These are phyloP conservation scores for Kodamaea sp. DNA, from an alignment of 1,139 yeast genomes.

Conservation along the genomic window DNA sequence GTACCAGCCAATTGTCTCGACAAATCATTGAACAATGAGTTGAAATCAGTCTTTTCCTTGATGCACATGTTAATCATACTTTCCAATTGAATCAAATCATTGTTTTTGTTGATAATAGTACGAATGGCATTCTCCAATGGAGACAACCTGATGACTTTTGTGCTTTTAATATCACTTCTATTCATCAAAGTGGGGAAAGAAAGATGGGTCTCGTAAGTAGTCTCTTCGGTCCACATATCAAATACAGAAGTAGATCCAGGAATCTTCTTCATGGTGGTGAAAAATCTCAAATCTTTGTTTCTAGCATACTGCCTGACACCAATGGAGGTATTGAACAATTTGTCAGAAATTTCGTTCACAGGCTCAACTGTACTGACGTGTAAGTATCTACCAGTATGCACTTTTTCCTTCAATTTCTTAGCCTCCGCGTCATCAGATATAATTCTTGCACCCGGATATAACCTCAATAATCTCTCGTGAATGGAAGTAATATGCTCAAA, in stretches of 20 bases:
- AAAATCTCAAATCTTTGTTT: slow-evolving; percentile 68
- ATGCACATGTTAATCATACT: slow-evolving; percentile 57
- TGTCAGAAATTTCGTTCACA: slow-evolving; percentile 52
- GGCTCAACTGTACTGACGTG: slow-evolving; percentile 78
- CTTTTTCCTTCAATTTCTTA: slow-evolving; percentile 43
- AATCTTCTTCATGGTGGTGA: slow-evolving; percentile 67
- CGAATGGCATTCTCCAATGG: slow-evolving; percentile 84
- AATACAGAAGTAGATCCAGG: slow-evolving; percentile 75
- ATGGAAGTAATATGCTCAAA: slow-evolving; percentile 86
- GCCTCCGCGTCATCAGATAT: slow-evolving; percentile 69
- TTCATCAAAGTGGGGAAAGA: slow-evolving; percentile 90
- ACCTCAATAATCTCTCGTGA: slow-evolving; percentile 70
- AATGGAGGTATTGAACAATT: slow-evolving; percentile 49
- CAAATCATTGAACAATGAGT: slow-evolving; percentile 61
- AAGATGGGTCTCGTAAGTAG: slow-evolving; percentile 71
- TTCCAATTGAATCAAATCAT: slow-evolving; percentile 71
- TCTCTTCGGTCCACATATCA: slow-evolving; percentile 88
- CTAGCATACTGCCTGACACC: slow-evolving; percentile 72
- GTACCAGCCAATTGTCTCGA: slow-evolving; percentile 84
- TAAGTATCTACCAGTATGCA: slow-evolving; percentile 71
- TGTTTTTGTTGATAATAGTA: slow-evolving; percentile 65
- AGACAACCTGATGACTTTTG: slow-evolving; percentile 63
- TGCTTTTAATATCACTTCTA: slow-evolving; percentile 67
- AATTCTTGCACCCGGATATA: slow-evolving; percentile 83
- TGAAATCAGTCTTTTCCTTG: slow-evolving; percentile 53